A percentile compares a stretch with the other conserved stretches of the same genome.
phyloP scores from a whole-genome alignment of 192 early-diverging fungal species.

The Phycomyces blakesleeanus region DNA sequence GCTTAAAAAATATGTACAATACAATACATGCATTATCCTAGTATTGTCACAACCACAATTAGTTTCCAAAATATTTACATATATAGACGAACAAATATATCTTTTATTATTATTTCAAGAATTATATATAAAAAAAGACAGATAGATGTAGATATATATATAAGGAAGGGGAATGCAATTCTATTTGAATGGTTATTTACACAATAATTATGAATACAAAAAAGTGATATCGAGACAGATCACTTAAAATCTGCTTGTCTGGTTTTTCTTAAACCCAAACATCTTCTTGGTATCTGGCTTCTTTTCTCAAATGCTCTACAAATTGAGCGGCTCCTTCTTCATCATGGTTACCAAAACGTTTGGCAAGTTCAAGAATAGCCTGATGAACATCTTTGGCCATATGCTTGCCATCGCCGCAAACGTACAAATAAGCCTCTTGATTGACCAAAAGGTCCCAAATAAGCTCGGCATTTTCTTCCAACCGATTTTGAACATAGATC shows the following conservation, averaged over 20 bases:
- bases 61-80: not conserved
- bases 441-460: slow-evolving; percentile 76
- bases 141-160: too few relatives aligned
- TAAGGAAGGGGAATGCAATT: too few relatives aligned
- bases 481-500: slow-evolving; percentile 92
- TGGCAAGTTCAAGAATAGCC: slow-evolving; percentile 66
- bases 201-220: too few relatives aligned
- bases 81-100: too few relatives aligned
- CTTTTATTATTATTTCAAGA: too few relatives aligned
- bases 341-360: slow-evolving; percentile 56
- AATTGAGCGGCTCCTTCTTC: slow-evolving; percentile 69
- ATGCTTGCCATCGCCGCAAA: slow-evolving; percentile 94
- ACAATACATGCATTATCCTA: not conserved
- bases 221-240: too few relatives aligned
- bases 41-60: not conserved
- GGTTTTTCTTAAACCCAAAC: slow-evolving; percentile 62
- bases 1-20: not conserved
- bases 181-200: too few relatives aligned
- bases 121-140: too few relatives aligned
- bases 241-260: too few relatives aligned
- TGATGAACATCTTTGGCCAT: slow-evolving; percentile 92
- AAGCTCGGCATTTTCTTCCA: slow-evolving; percentile 67
- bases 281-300: slow-evolving; percentile 90
- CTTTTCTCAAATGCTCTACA: slow-evolving; percentile 78
- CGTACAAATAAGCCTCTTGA: slow-evolving; percentile 77